Evolutionary conservation across 305 asterid species (phyloP), one percentile per base, ranked within the genome.

Genomic region (Plantago lanceolata): DNA sequence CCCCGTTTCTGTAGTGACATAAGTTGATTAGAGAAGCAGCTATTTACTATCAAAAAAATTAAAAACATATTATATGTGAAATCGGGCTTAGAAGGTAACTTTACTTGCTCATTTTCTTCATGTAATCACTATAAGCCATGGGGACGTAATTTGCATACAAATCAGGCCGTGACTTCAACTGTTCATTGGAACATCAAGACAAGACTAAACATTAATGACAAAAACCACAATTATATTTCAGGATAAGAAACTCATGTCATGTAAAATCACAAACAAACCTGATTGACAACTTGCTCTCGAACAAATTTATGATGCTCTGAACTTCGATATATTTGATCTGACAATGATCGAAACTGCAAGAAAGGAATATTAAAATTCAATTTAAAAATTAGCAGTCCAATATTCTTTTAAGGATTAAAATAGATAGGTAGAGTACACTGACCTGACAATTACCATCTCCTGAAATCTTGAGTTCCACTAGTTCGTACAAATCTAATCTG

Each of bases 401-500:
- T n/a, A n/a, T n/a, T n/a, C n/a, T n/a, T n/a, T n/a, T n/a, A n/a
- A 6, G 43, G 43, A 11, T 54, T 14, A 26, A 15, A 21, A 19
- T 24, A 26, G 31, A 54, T 54, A 26, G 31, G 26, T 54, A 26
- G 5, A 35, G 43, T 28, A 6, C 61, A 73, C 93, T 53, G 68
- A 90, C 97, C 98, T 92, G 98, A 69, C 98, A 92, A 72, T 89
- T 92, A 58, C 98, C 97, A 71, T 89, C 98, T 71, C 97, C 97
- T 19, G 85, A 73, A 52, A 92, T 84, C 75, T 92, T 82, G 37
- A 81, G 84, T 79, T 92, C 97, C 44, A 74, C 83, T 61, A 89
- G 74, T 57, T 86, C 94, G 57, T 91, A 92, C 67, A 87, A 70
- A 78, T 86, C 84, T 81, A 89, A 82, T 73, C 96, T 91, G 82